Base-by-base conservation (phyloP, 257 asterid species). In the Phtheirospermum japonicum region DNA sequence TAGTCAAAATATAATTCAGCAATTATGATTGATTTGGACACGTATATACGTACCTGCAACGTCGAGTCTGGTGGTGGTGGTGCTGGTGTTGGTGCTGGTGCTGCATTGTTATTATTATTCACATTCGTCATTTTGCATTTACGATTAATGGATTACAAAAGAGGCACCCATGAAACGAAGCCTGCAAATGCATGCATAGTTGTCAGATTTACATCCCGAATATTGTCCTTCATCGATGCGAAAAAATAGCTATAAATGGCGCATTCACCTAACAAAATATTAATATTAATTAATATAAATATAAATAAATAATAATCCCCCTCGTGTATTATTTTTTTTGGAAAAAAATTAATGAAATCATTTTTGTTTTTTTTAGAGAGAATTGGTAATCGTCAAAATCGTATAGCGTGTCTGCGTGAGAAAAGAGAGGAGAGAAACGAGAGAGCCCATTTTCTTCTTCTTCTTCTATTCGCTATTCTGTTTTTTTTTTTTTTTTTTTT, bases 41-140 rank as follows among this genome's bases (percentile, higher is more conserved):
- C 48, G 18, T 13, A 42, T n/a, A 10, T 5, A 34, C 69, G 63
- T 51, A 83, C 94, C 91, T 74, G 85, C 61, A 71, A 49, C 28
- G 28, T 23, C 28, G 28, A 23, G 28, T 23, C 28, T 23, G 28
- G 28, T 23, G 28, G 2, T 23, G 28, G 2, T 23, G 28, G 28
- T 23, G 28, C 28, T 23, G 28, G 2, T 23, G 28, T 3, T 23
- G 82, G 61, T 51, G 81, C 76, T 39, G 70, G 77, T 39, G 65
- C 85, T 69, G 70, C 79, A n/a, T n/a, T 40, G 48, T 2, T n/a
- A n/a, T n/a, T n/a, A 23, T 23, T 23, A 40, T 61, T 76, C 63
- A 73, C 79, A 59, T 75, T 85, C 64, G 83, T 75, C 96, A 85
- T 88, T 54, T 30, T 52, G 63, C 42, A 59, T 66, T 61, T 67